phyloP scores from a whole-genome alignment of 2,329 filamentous ascomycete genomes.

The Phyllosticta citrichinensis region DNA sequence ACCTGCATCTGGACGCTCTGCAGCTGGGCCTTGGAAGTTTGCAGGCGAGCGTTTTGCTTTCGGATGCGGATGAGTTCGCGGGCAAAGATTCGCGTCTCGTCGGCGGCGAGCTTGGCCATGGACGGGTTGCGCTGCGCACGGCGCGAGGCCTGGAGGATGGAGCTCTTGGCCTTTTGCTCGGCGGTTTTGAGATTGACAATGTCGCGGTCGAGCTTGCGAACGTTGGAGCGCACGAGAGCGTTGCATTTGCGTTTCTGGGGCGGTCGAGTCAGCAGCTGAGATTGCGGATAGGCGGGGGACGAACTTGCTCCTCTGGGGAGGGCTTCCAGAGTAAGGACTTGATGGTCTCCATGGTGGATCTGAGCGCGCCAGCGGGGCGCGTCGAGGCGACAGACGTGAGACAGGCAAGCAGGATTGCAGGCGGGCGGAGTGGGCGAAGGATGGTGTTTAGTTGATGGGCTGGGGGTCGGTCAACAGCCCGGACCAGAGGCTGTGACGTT shows the following conservation, averaged over 20 bases:
- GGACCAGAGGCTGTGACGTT: neutral
- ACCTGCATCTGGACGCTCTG: conserved; percentile 95
- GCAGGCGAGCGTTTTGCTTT: conserved; percentile 61
- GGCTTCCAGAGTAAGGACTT: conserved; percentile 82
- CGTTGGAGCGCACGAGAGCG: conserved; percentile 75
- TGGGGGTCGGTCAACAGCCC: neutral
- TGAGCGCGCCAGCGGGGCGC: neutral
- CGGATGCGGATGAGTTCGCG: conserved; percentile 76
- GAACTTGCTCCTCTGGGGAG: conserved; percentile 84
- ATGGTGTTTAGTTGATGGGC: neutral
- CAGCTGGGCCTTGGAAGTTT: conserved; percentile 84
- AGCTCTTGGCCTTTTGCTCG: conserved; percentile 63
- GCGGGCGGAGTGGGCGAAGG: neutral
- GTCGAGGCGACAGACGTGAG: neutral
- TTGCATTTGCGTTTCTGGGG: conserved; percentile 92
- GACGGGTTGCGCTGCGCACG: conserved; percentile 72
- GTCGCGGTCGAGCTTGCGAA: conserved; percentile 90
- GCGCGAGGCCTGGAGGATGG: conserved; percentile 73
- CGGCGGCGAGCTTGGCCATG: conserved; percentile 66
- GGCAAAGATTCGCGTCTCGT: conserved; percentile 81
- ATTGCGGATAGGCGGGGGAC: conserved; percentile 15
- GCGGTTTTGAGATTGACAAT: conserved; percentile 67
- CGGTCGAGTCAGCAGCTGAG: neutral
- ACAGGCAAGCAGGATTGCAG: neutral
- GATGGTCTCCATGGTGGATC: conserved; percentile 65